Evolutionary conservation across 768 basidiomycete genomes (phyloP), one percentile per base, ranked within the genome.

Genomic region (Russula vinacea): DNA sequence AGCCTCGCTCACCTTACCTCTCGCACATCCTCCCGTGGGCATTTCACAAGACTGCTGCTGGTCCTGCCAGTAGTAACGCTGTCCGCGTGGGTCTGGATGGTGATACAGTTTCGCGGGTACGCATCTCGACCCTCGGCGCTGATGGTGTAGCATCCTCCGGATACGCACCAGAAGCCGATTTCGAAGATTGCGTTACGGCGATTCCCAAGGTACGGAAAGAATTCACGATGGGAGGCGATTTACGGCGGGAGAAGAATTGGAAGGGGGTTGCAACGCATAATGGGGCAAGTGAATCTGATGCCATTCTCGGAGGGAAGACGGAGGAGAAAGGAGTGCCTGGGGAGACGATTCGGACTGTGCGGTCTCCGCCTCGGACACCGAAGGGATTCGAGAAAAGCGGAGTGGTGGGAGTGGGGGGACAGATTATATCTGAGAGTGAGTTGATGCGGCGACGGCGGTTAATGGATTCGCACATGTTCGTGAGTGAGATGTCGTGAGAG

Each of bases 401-500:
- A 17, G 80, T 75, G 76, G 78, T 81, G 19, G 87, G 88, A 33
- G 84, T 85, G 17, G 78, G 81, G 16, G 87, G 88, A 19, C 84
- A 87, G 67, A 85, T 84, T 47, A 91, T 90, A 62, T 81, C 83
- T n/a, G 90, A 92, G 74, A 81, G 78, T 22, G 90, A 91, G 74
- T 73, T 93, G 73, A 87, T 94, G 80, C 77, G 86, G 70, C 80
- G 93, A 69, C 82, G 89, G 58, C 83, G 92, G 70, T 73, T 94
- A 72, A 77, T 94, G 58, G 88, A 90, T 68, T 81, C 86, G 57
- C 87, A 89, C 71, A 85, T 88, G 56, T 86, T 77, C 80, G 74
- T 74, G 19, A 64, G 60, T 35, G 68, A 62, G 61, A 53, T 29
- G 49, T 50, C 4, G 22, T 26, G 49, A 17, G 6, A 32, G 29